Evolutionary conservation across 1,139 yeast species (phyloP).

Genomic region (Yamadazyma sp.): DNA sequence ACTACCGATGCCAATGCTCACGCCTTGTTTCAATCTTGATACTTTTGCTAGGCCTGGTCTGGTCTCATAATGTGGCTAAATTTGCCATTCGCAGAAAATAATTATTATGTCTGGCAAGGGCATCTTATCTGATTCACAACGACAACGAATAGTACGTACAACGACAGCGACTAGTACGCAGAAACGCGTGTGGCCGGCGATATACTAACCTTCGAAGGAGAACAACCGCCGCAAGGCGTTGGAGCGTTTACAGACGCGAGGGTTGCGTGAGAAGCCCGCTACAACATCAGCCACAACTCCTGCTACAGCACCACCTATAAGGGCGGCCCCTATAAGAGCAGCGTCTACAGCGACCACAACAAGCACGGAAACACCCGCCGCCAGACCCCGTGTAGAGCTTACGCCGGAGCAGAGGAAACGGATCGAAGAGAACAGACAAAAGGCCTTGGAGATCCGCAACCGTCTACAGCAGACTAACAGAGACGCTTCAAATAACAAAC

Average conservation of each 20-base stretch:
- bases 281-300: conserved; percentile 4
- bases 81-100: not conserved
- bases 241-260: conserved; percentile 51
- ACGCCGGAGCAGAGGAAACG: conserved; percentile 54
- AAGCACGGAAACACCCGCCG: no score
- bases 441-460: conserved; percentile 55
- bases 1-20: no score
- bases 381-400: no score
- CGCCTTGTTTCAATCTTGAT: no score
- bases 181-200: no score
- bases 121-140: conserved; percentile 26
- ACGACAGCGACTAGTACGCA: conserved; percentile 26
- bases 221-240: conserved; percentile 60
- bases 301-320: no score
- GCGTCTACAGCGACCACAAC: conserved; percentile 6
- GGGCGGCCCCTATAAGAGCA: no score
- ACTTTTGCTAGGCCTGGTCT: no score
- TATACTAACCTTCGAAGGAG: conserved; percentile 36
- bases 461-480: conserved; percentile 32
- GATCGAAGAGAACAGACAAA: conserved; percentile 57
- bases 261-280: conserved; percentile 22
- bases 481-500: conserved; percentile 24
- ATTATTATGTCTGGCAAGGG: conserved; percentile 25
- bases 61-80: no score
- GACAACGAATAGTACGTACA: conserved; percentile 25